Conservation (phyloP, 2,329 filamentous ascomycete genomes). For the Didymella pinodella region DNA sequence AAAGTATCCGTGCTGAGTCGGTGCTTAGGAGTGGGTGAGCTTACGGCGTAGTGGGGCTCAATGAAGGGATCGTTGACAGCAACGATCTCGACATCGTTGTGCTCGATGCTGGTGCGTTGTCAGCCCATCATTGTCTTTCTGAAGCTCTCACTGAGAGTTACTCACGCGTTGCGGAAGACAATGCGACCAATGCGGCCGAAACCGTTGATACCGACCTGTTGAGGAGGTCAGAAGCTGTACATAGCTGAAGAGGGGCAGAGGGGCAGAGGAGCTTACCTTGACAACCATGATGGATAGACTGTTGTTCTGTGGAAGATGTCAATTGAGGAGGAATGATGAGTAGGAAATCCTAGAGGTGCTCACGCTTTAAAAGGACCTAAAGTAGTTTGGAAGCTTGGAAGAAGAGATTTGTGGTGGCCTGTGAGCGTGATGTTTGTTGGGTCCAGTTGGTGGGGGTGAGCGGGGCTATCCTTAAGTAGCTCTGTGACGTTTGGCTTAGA, state of each 20-base stretch:
- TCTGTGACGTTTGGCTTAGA: conserved; percentile 12
- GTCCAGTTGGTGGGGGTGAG: conserved; percentile 44
- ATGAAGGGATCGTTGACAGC: conserved; percentile 99
- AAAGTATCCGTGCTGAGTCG: background rate
- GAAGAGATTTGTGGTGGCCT: conserved; percentile 31
- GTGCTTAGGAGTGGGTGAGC: conserved; percentile 53
- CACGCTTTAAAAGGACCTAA: conserved; percentile 33
- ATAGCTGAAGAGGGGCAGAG: conserved; percentile 29
- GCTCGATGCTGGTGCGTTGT: conserved; percentile 70
- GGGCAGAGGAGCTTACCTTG: conserved; percentile 51
- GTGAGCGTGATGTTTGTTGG: conserved; percentile 36
- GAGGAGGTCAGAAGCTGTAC: conserved; percentile 36
- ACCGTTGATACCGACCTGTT: conserved; percentile 95
- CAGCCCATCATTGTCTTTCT: conserved; percentile 23
- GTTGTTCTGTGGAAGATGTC: conserved; percentile 33
- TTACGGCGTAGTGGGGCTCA: conserved; percentile 94
- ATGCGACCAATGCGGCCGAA: conserved; percentile 99
- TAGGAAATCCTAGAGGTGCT: conserved; percentile 23
- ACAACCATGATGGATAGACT: conserved; percentile 54
- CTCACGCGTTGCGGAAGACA: conserved; percentile 95
- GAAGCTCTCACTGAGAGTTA: conserved; percentile 35
- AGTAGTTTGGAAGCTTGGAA: conserved; percentile 30
- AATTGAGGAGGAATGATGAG: conserved; percentile 22
- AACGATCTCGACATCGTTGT: conserved; percentile 87
- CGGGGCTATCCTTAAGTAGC: conserved; percentile 27